phyloP scores from a whole-genome alignment of 2,329 filamentous ascomycete species.

The Thielaviopsis euricoi region DNA sequence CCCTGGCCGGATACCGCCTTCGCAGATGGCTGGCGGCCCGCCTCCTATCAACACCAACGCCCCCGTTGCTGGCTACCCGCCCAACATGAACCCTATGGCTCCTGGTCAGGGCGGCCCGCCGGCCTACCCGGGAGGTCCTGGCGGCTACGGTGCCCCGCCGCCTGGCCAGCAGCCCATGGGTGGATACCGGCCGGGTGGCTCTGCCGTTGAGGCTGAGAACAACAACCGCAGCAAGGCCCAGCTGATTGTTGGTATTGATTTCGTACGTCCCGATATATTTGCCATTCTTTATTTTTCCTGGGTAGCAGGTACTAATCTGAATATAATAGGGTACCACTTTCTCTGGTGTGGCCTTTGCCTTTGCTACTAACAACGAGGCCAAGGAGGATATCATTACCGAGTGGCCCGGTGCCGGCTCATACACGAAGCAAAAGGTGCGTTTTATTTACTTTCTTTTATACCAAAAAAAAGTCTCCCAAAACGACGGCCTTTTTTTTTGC shows the following conservation, averaged over 20 bases:
- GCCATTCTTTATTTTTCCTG: not conserved
- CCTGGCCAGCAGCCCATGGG: conserved; percentile 25
- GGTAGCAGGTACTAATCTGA: not conserved
- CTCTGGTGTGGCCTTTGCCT: conserved; percentile 91
- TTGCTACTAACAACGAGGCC: conserved; percentile 91
- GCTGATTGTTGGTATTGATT: conserved; percentile 96
- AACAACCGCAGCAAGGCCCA: conserved; percentile 85
- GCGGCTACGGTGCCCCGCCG: conserved; percentile 31
- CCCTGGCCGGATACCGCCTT: conserved; percentile 37
- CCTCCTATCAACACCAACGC: conserved; percentile 51
- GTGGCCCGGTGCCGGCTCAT: conserved; percentile 93
- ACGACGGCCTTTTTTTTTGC: no score
- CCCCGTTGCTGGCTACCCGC: conserved; percentile 42
- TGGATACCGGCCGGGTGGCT: conserved; percentile 17
- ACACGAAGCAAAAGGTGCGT: conserved; percentile 91
- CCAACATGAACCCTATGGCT: conserved; percentile 29
- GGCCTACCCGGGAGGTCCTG: conserved; percentile 29
- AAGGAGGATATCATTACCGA: conserved; percentile 98
- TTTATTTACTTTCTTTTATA: no score
- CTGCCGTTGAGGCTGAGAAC: conserved; percentile 58
- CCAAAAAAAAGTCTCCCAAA: no score
- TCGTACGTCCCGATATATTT: conserved; percentile 41
- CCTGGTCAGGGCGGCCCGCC: conserved; percentile 20
- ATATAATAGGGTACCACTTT: conserved; percentile 79
- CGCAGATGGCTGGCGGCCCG: conserved; percentile 45